Conservation (phyloP, 176 grass and related monocot species). For the Calamus simplicifolius region DNA sequence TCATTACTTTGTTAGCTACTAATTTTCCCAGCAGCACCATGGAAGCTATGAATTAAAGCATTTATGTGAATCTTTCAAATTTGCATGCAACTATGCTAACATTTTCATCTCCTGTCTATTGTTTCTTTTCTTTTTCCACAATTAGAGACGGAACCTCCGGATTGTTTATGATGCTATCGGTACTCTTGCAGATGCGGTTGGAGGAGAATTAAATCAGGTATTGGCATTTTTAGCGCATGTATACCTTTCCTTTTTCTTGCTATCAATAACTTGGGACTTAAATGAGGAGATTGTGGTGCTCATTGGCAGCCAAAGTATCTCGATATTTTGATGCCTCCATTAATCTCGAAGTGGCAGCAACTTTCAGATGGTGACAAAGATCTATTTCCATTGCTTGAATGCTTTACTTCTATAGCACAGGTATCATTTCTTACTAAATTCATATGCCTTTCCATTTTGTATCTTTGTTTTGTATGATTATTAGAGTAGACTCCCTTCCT, state of each 20-base stretch:
- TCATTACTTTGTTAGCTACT: neutral
- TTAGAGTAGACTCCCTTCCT: too few species aligned
- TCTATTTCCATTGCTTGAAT: slow-evolving; percentile 92
- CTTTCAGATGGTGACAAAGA: slow-evolving; percentile 90
- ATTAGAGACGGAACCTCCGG: slow-evolving; percentile 77
- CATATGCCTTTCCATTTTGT: neutral
- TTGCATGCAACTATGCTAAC: too few species aligned
- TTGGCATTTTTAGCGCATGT: slow-evolving; percentile 15
- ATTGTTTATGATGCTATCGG: slow-evolving; percentile 98
- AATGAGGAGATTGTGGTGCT: slow-evolving; percentile 5
- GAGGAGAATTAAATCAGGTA: slow-evolving; percentile 91
- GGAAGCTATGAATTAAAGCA: too few species aligned
- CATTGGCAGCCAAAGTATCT: slow-evolving; percentile 75
- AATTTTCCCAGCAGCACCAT: too few species aligned
- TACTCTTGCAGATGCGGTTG: slow-evolving; percentile 96
- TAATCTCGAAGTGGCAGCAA: slow-evolving; percentile 93
- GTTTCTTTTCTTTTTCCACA: slow-evolving; percentile 12
- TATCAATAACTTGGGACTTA: too few species aligned
- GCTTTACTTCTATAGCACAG: slow-evolving; percentile 97
- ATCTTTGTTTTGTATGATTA: neutral
- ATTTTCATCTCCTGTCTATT: slow-evolving; percentile 11
- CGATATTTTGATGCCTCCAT: slow-evolving; percentile 94
- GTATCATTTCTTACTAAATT: slow-evolving; percentile 21
- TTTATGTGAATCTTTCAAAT: too few species aligned
- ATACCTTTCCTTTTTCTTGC: slow-evolving; percentile 18